phyloP scores from a whole-genome alignment of 768 basidiomycete species.

The Boletus huronensis region DNA sequence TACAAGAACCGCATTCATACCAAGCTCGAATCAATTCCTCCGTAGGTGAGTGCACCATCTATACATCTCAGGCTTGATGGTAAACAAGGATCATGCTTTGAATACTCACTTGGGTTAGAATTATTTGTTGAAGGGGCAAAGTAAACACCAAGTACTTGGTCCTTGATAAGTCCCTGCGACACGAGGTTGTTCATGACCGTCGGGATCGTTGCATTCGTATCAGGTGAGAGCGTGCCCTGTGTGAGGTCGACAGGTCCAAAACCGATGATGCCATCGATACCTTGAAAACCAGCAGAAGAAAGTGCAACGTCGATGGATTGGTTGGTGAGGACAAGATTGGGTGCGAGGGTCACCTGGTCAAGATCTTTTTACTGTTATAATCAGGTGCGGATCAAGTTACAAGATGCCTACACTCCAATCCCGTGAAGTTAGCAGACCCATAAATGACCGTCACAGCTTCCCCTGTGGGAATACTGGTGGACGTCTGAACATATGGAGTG shows the following conservation, averaged over 20 bases:
- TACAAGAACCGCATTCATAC: slow-evolving; percentile 9
- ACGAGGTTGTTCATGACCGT: slow-evolving; percentile 27
- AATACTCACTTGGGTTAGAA: slow-evolving; percentile 12
- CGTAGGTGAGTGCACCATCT: slow-evolving; percentile 29
- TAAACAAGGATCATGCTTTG: background rate
- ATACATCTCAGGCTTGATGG: background rate
- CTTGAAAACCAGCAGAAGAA: slow-evolving; percentile 11
- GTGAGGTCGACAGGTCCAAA: slow-evolving; percentile 26
- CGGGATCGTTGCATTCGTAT: slow-evolving; percentile 11
- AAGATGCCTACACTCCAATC: slow-evolving; percentile 32
- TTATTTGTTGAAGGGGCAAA: slow-evolving; percentile 21
- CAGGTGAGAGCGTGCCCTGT: background rate
- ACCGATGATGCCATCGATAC: slow-evolving; percentile 28
- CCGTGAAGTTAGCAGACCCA: slow-evolving; percentile 13
- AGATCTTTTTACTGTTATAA: slow-evolving; percentile 8
- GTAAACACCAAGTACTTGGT: slow-evolving; percentile 19
- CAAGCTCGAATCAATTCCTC: slow-evolving; percentile 17
- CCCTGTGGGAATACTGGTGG: slow-evolving; percentile 26
- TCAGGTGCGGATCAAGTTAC: background rate
- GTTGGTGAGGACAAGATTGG: slow-evolving; percentile 22
- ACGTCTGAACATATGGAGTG: slow-evolving; percentile 17
- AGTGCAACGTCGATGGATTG: slow-evolving; percentile 31
- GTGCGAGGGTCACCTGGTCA: slow-evolving; percentile 26
- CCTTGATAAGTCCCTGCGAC: slow-evolving; percentile 16
- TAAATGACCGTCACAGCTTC: slow-evolving; percentile 8